These are phyloP conservation scores for Venturia effusa DNA, from an alignment of 2,329 filamentous ascomycete genomes.

Conservation along the genomic window DNA sequence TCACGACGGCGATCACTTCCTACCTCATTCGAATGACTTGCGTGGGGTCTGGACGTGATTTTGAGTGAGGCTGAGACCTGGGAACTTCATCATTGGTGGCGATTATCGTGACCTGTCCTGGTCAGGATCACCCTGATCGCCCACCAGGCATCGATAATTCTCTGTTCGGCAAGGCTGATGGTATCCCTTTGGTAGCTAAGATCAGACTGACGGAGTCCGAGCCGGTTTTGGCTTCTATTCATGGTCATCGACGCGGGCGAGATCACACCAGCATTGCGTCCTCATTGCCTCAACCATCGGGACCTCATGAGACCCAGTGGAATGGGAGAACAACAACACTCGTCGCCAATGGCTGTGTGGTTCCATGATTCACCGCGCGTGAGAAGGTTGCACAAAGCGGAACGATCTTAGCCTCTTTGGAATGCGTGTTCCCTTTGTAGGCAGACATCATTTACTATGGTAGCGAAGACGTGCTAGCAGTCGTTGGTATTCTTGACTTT, in stretches of 20 bases:
- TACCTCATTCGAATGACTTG: no score
- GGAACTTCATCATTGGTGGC: neutral
- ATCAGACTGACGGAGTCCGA: neutral
- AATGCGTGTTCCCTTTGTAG: neutral
- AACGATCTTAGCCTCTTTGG: neutral
- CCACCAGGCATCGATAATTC: neutral
- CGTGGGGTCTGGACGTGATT: neutral
- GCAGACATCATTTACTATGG: neutral
- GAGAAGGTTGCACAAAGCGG: neutral
- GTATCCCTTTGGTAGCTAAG: neutral
- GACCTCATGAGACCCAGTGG: neutral
- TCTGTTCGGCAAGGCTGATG: neutral
- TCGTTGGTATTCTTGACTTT: neutral
- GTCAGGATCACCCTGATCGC: neutral
- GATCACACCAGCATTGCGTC: neutral
- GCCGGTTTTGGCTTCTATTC: neutral
- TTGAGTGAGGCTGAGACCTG: neutral
- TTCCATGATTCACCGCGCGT: neutral
- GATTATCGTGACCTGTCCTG: neutral
- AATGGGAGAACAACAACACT: neutral
- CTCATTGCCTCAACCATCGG: neutral
- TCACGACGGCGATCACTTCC: neutral
- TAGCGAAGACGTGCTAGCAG: neutral
- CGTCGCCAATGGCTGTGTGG: neutral
- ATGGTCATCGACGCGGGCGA: neutral